phyloP scores from a whole-genome alignment of 805 yeast species.

The Suhomyces sp. region DNA sequence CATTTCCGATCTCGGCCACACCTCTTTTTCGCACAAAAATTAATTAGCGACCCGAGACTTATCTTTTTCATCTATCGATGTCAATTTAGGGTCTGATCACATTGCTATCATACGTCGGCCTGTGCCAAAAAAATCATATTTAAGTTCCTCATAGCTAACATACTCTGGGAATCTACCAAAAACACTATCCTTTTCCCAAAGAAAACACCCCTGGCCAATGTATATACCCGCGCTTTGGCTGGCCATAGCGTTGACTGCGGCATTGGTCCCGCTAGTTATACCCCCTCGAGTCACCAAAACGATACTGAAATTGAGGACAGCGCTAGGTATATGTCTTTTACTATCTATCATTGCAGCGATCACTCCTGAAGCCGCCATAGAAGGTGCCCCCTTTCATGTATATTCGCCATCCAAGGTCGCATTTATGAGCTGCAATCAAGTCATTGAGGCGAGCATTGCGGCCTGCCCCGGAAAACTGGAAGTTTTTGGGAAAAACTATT shows the following conservation, averaged over 20 bases:
- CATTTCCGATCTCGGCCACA: background rate
- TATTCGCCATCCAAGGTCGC: slow-evolving; percentile 31
- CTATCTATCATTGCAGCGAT: slow-evolving; percentile 13
- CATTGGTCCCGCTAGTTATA: background rate
- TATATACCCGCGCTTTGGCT: background rate
- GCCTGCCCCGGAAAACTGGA: slow-evolving; percentile 17
- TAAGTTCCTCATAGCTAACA: background rate
- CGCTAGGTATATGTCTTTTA: slow-evolving; percentile 8
- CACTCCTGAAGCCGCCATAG: slow-evolving; percentile 25
- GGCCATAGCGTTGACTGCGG: background rate
- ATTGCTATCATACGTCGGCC: background rate
- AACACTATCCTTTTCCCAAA: background rate
- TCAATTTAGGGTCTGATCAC: background rate
- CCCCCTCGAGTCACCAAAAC: background rate
- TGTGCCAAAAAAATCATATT: background rate
- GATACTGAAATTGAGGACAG: background rate
- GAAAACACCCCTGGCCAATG: background rate
- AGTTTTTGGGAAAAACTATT: slow-evolving; percentile 1
- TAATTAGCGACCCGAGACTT: background rate
- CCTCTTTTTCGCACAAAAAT: background rate
- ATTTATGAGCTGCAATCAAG: slow-evolving; percentile 28
- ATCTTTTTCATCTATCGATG: background rate
- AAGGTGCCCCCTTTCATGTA: slow-evolving; percentile 31
- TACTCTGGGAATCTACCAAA: background rate
- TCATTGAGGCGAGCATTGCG: slow-evolving; percentile 15